A percentile compares a stretch with the other conserved stretches of the same genome.
Conservation (phyloP, 176 grass and related monocot genomes). For the sorghum (Sorghum bicolor) region DNA sequence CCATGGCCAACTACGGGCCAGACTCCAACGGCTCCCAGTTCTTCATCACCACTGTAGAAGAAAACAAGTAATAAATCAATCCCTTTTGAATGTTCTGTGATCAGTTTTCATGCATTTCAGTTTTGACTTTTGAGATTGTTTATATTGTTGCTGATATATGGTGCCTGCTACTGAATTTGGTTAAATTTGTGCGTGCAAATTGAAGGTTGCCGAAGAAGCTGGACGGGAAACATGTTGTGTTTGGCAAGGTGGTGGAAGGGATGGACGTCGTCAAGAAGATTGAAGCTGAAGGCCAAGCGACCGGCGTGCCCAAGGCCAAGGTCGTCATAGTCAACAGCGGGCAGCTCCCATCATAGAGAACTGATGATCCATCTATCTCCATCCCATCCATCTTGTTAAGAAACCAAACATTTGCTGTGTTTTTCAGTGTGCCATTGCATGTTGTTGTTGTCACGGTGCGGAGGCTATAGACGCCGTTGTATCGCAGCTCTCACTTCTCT, state of each 20-base stretch:
- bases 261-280: constrained; percentile 74
- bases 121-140: not conserved
- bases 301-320: constrained; percentile 41
- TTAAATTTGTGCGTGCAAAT: not conserved
- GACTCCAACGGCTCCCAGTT: constrained; percentile 66
- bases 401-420: not conserved
- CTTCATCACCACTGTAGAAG: constrained; percentile 53
- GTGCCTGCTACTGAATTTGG: not conserved
- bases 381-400: not conserved
- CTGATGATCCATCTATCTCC: not conserved
- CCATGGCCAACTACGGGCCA: constrained; percentile 52
- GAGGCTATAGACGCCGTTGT: no score
- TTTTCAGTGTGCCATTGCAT: not conserved
- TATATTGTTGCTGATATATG: not conserved
- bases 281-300: constrained; percentile 51
- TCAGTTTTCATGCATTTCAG: not conserved
- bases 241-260: constrained; percentile 61
- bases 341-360: not conserved
- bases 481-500: no score
- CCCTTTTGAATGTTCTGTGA: not conserved
- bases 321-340: constrained; percentile 67
- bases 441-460: no score
- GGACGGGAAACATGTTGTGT: constrained; percentile 64
- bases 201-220: constrained; percentile 33
- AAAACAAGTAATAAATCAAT: constrained; percentile 35